Base-by-base conservation (phyloP, 257 asterid species). In the Ophiorrhiza pumila region DNA sequence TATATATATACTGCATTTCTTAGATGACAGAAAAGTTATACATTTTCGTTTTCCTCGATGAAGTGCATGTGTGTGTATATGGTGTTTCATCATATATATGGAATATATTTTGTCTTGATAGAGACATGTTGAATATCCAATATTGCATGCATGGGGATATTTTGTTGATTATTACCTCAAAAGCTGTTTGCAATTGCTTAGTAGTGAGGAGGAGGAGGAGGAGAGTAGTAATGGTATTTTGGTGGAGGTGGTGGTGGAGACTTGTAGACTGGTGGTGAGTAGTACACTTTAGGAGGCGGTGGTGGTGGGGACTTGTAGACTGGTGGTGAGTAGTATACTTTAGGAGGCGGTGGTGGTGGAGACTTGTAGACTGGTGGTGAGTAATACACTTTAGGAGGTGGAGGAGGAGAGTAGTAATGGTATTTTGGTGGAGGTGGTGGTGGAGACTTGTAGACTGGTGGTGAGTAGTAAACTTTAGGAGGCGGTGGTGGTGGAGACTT, bases 321-420 rank as follows among this genome's bases (percentile, higher is more conserved):
- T 7, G 25, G 1, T 3, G 56, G 23, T 29, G 37, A 5, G 29
- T n/a, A 55, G 43, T 29, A 68, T n/a, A n/a, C 31, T 59, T 58
- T 72, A 8, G 73, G 73, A 2, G 73, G 67, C 15, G 77, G 71
- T 32, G 77, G 77, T 2, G 74, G 68, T 0, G 60, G 73, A 14
- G 68, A 56, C 46, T 60, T 65, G 73, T 18, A 9, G 5, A 20
- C 10, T 18, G 27, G 57, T 1, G 27, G 25, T 18, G 25, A 37
- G 57, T 20, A 6, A n/a, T 13, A 47, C n/a, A n/a, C 5, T 1
- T 14, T 2, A 47, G 55, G 55, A 6, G 1, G 17, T 0, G n/a
- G 5, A 18, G 63, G 61, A 10, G 70, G 69, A 25, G 59, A 29
- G 22, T 2, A 53, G 42, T 37, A 37, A 6, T 50, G n/a, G n/a